These are phyloP conservation scores for Sphaerulina vaccinii DNA, from an alignment of 2,329 filamentous ascomycete species.

Conservation along the genomic window DNA sequence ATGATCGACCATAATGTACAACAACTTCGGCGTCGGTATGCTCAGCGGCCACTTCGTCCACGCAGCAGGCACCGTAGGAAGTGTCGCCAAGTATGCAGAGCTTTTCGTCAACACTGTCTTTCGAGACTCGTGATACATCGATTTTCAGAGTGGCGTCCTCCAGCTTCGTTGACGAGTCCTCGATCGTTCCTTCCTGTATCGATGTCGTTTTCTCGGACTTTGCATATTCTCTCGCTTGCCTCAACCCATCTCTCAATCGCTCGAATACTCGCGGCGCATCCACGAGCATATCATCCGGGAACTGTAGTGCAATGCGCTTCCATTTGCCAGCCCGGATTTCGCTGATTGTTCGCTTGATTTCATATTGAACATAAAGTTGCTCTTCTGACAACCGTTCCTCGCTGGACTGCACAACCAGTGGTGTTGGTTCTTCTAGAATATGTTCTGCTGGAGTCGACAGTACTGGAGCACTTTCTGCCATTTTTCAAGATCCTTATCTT, in stretches of 20 bases:
- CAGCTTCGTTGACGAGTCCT: constrained; percentile 14
- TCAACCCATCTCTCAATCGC: constrained; percentile 56
- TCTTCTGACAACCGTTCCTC: constrained; percentile 56
- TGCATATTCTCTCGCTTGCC: constrained; percentile 2
- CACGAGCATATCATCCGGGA: constrained; percentile 86
- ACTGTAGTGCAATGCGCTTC: constrained; percentile 83
- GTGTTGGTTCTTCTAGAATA: constrained; percentile 56
- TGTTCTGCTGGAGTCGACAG: constrained; percentile 63
- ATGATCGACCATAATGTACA: constrained; percentile 90
- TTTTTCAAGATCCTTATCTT: constrained; percentile 7
- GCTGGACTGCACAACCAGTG: constrained; percentile 36
- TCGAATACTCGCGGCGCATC: constrained; percentile 81
- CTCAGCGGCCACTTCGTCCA: constrained; percentile 94
- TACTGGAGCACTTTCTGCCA: constrained; percentile 48
- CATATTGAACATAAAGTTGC: constrained; percentile 75
- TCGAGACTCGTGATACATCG: not conserved
- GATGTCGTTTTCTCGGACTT: not conserved
- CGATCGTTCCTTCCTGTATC: not conserved
- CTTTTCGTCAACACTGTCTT: constrained; percentile 42
- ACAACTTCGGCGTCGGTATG: constrained; percentile 88
- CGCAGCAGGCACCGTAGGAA: constrained; percentile 94
- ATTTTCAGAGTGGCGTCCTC: constrained; percentile 10
- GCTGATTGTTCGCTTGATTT: constrained; percentile 73
- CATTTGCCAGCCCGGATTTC: constrained; percentile 74
- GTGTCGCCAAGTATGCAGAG: constrained; percentile 91